These are phyloP conservation scores for Chalaropsis ovoidea DNA, from an alignment of 2,329 filamentous ascomycete species.

Conservation along the genomic window DNA sequence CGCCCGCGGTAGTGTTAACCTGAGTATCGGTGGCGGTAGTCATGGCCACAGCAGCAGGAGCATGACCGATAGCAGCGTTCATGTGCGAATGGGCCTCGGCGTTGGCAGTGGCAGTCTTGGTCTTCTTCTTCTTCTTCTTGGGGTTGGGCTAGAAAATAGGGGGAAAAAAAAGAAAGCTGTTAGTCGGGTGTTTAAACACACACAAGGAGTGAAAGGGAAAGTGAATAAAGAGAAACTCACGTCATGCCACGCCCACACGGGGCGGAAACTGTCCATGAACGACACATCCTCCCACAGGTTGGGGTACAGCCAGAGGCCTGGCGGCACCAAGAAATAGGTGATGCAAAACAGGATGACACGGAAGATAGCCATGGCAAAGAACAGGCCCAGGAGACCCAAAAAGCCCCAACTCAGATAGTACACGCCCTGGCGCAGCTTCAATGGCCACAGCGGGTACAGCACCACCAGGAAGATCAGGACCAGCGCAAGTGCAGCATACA, in stretches of 20 bases:
- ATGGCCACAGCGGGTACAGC: conserved; percentile 92
- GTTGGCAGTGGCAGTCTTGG: conserved; percentile 32
- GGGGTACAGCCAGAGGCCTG: conserved; percentile 95
- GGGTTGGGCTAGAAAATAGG: conserved; percentile 33
- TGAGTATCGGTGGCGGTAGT: conserved; percentile 50
- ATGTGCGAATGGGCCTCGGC: conserved; percentile 37
- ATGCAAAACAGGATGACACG: conserved; percentile 86
- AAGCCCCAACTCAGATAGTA: conserved; percentile 97
- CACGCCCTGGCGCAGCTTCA: conserved; percentile 80
- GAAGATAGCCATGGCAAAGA: conserved; percentile 97
- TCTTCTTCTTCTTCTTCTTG: conserved; percentile 51
- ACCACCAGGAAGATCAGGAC: conserved; percentile 78
- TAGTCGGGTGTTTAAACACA: conserved; percentile 25
- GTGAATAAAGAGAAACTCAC: conserved; percentile 41
- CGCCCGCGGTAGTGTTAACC: conserved; percentile 40
- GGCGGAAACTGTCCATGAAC: conserved; percentile 94
- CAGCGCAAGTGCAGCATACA: conserved; percentile 77
- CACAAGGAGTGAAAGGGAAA: not conserved
- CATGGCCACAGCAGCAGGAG: conserved; percentile 43
- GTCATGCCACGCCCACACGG: conserved; percentile 97
- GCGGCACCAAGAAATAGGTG: conserved; percentile 74
- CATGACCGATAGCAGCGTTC: conserved; percentile 44
- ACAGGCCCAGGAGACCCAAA: conserved; percentile 77
- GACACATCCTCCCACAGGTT: conserved; percentile 98
- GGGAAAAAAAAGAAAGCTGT: conserved; percentile 30